Evolutionary conservation across 768 basidiomycete species (phyloP), one percentile per base, ranked within the genome.

Genomic region (Cubamyces lactineus): DNA sequence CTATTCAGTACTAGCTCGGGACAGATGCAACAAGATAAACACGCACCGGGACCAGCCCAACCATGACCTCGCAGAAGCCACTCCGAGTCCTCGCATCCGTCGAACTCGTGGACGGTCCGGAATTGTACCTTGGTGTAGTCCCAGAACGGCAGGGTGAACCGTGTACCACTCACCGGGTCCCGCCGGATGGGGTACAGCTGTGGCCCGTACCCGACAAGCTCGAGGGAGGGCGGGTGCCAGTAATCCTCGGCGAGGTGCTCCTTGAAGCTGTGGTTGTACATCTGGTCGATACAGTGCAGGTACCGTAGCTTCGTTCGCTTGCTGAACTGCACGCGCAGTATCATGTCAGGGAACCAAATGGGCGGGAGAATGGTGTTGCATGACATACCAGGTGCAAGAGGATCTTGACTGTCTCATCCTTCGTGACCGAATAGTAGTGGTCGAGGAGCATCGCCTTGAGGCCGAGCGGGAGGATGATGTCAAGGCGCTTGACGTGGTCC

Each of bases 61-160:
- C 62, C 48, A 19, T 54, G 56, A 30, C 53, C 21, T n/a, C 60
- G 16, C 39, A 63, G 30, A 13, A 64, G 53, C 66, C 66, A 67
- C 24, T 62, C 54, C 66, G 63, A 67, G 17, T 64, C 66, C 30
- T 51, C 49, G 49, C 55, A 52, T 19, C 61, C 63, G 11, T 34
- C 34, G 24, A 64, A 64, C 30, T 62, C 53, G 17, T 67, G 60
- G 8, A 38, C 60, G 5, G 49, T 57, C 23, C 57, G 42, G 46
- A 64, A 64, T n/a, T 13, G n/a, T 13, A 60, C 50, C 57, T 57
- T 67, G 26, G 30, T 26, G 5, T 17, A 6, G 11, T 59, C 16
- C 66, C 66, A 67, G 30, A 41, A 13, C 9, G 49, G 42, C 17
- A 55, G 42, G 24, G 46, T 57, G 7, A 8, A 30, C 5, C 42